Percentiles rank a stretch among this genome's conserved stretches.
These are phyloP conservation scores for Manihot esculenta DNA, from an alignment of 441 rosid species.

Conservation along the genomic window DNA sequence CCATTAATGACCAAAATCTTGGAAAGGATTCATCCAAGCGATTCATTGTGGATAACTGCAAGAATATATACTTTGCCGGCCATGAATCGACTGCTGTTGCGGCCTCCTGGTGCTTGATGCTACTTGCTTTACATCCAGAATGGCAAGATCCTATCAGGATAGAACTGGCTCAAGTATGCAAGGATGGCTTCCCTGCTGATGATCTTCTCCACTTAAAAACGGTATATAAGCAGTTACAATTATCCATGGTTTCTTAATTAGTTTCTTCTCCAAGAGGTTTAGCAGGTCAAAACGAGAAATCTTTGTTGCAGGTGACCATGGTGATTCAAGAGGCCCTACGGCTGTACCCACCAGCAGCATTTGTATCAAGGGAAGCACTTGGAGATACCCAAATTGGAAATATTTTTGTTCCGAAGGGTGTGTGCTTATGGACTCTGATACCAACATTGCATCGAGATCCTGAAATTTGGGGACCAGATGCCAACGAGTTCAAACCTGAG, in stretches of 20 bases:
- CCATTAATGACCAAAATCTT: slow-evolving; percentile 30
- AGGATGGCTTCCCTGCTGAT: slow-evolving; percentile 26
- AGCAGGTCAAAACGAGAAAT: too few species aligned
- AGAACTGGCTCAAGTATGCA: slow-evolving; percentile 42
- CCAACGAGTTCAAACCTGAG: slow-evolving; percentile 60
- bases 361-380: slow-evolving; percentile 59
- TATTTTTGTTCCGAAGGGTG: slow-evolving; percentile 44
- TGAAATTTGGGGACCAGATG: slow-evolving; percentile 53
- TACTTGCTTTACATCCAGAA: slow-evolving; percentile 57
- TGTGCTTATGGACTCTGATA: slow-evolving; percentile 53
- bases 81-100: slow-evolving; percentile 59
- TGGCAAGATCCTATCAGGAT: slow-evolving; percentile 55
- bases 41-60: slow-evolving; percentile 66
- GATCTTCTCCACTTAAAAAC: slow-evolving; percentile 28
- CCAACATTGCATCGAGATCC: slow-evolving; percentile 58
- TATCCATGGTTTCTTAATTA: too few species aligned
- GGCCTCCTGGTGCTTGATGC: slow-evolving; percentile 66
- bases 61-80: slow-evolving; percentile 65
- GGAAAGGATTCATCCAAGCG: slow-evolving; percentile 39
- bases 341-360: slow-evolving; percentile 43
- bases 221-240: slow-evolving; percentile 24
- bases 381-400: slow-evolving; percentile 44
- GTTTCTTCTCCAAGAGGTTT: too few species aligned
- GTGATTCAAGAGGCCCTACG: too few species aligned
- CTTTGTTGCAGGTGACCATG: slow-evolving; percentile 22